Evolutionary conservation across 106 monocot species (phyloP).

Genomic region (Dendrobium nobile): DNA sequence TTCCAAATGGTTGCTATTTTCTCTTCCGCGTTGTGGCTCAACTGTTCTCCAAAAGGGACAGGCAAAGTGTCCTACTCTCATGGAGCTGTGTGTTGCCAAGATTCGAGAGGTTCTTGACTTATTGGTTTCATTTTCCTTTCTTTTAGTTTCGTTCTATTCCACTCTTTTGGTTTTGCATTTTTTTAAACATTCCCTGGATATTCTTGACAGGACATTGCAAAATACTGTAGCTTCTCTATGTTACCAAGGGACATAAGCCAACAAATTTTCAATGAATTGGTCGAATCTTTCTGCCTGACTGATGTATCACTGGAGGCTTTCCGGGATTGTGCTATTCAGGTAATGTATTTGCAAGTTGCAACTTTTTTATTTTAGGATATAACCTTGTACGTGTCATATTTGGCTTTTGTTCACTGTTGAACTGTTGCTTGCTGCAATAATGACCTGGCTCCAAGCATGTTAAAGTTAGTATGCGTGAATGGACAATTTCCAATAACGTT

Average conservation of each 20-base stretch:
- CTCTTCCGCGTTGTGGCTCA: conserved; percentile 49
- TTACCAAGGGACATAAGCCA: conserved; percentile 97
- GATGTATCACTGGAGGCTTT: conserved; percentile 72
- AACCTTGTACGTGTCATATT: neutral
- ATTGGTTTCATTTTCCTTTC: neutral
- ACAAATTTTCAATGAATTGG: conserved; percentile 89
- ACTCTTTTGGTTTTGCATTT: neutral
- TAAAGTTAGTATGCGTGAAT: neutral
- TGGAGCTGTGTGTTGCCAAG: conserved; percentile 76
- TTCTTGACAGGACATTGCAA: conserved; percentile 68
- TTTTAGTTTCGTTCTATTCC: neutral
- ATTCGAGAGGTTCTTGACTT: conserved; percentile 55
- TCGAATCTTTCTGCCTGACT: conserved; percentile 48
- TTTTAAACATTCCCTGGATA: neutral
- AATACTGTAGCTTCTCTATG: conserved; percentile 69
- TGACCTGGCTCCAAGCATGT: neutral
- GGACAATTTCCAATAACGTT: neutral
- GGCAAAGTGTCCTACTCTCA: conserved; percentile 57
- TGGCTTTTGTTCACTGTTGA: neutral
- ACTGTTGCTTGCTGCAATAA: neutral
- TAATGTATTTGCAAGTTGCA: conserved; percentile 12
- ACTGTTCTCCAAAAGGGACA: conserved; percentile 15
- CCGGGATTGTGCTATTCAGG: conserved; percentile 91
- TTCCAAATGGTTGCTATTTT: conserved; percentile 67
- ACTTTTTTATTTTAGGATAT: neutral